Evolutionary conservation across 257 asterid species (phyloP), one percentile per base, ranked within the genome.

Genomic region (Craterostigma plantagineum): DNA sequence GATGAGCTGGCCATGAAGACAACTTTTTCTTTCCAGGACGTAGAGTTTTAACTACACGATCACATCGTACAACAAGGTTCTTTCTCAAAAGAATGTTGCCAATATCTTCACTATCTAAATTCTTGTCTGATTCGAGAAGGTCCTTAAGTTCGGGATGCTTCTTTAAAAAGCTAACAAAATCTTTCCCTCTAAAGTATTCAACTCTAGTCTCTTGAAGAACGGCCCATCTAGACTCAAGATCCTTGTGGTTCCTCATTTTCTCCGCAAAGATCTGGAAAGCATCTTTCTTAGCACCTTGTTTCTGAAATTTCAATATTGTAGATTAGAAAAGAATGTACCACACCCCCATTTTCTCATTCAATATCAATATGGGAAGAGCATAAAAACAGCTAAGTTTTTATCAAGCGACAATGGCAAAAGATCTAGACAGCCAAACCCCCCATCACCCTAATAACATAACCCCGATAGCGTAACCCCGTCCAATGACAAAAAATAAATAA

Each of bases 1-100:
- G 61, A 64, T 87, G 95, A 1, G 98, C 98, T 38, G 98, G 98
- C 94, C 94, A 87, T 14, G 95, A 82, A 15, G 98, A 87, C 59
- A 87, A 60, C 45, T 87, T 87, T 54, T 56, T 82, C 81, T 79
- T 82, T 42, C 98, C 98, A 35, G 98, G 98, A 11, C 98, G 85
- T 60, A 87, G 73, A 68, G 75, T 87, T 67, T 87, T 87, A 63
- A 82, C 86, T 7, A 76, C 93, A 51, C 95, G 92, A 61, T 74
- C 95, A 64, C 95, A 87, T 46, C 98, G 83, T 49, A 87, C 81
- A 38, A 87, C 65, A 46, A 87, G 95, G 62, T 65, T 87, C 63
- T 76, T 87, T 52, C 76, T 69, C 61, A 87, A 76, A 57, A 87
- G 71, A 53, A 48, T 53, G 66, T 82, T 72, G 43, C 77, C 91